These are phyloP conservation scores for Nematocida ironsii DNA, from an alignment of 371 early-diverging fungal genomes.

Conservation along the genomic window DNA sequence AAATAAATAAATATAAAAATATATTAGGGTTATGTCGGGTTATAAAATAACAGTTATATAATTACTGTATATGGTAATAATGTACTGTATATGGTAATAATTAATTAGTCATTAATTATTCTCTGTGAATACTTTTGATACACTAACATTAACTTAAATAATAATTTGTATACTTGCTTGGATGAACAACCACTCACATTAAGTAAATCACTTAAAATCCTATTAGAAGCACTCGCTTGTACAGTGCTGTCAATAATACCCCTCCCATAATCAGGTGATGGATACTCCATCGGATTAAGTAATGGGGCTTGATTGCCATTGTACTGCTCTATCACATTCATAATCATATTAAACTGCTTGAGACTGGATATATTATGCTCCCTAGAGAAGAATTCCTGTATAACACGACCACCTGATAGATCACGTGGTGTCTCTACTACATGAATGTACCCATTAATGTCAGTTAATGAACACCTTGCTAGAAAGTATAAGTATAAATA, in stretches of 20 bases:
- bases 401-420: background rate
- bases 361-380: slow-evolving; percentile 22
- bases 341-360: slow-evolving; percentile 14
- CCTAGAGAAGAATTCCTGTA: slow-evolving; percentile 46
- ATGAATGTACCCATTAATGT: background rate
- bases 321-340: background rate
- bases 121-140: too few relatives aligned
- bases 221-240: background rate
- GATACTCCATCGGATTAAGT: slow-evolving; percentile 36
- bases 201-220: background rate
- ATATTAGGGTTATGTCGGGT: too few relatives aligned
- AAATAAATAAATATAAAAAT: too few relatives aligned
- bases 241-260: background rate
- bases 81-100: too few relatives aligned
- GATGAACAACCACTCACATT: background rate
- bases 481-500: slow-evolving; percentile 28
- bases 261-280: background rate
- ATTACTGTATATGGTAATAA: too few relatives aligned
- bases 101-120: too few relatives aligned
- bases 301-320: background rate
- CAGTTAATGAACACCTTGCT: background rate
- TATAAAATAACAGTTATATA: too few relatives aligned
- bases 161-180: too few relatives aligned
- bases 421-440: background rate
- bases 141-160: too few relatives aligned